A percentile compares a stretch with the other conserved stretches of the same genome.
These are phyloP conservation scores for Aureobasidium sp. DNA, from an alignment of 2,329 filamentous ascomycete genomes.

Conservation along the genomic window DNA sequence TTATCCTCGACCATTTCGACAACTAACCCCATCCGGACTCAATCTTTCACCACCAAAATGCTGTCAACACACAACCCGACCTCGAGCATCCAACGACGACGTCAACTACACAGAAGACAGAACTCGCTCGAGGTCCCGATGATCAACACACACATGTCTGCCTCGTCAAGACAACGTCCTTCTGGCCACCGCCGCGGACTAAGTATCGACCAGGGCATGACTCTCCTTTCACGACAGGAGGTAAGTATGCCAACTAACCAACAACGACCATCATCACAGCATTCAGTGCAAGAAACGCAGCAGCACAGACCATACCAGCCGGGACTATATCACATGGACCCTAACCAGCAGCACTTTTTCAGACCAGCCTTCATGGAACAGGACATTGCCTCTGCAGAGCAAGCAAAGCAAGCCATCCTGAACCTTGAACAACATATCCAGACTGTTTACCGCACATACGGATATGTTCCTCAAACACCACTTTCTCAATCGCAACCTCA, in stretches of 20 bases:
- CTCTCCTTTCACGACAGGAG: conserved; percentile 25
- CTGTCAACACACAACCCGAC: conserved; percentile 61
- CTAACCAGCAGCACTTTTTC: conserved; percentile 32
- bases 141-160: conserved; percentile 58
- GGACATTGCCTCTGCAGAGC: conserved; percentile 17
- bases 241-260: conserved; percentile 51
- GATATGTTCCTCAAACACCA: conserved; percentile 25
- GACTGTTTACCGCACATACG: conserved; percentile 36
- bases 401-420: conserved; percentile 26
- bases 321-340: conserved; percentile 47
- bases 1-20: conserved; percentile 29
- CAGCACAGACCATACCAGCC: conserved; percentile 77
- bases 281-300: conserved; percentile 84
- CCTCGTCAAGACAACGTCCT: conserved; percentile 39
- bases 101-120: conserved; percentile 76
- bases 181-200: conserved; percentile 70
- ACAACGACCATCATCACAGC: conserved; percentile 65
- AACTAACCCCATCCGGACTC: conserved; percentile 54
- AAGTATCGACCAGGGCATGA: conserved; percentile 66
- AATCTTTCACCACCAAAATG: conserved; percentile 52
- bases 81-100: conserved; percentile 65
- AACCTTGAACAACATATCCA: conserved; percentile 38
- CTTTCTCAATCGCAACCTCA: conserved; percentile 18
- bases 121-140: conserved; percentile 73
- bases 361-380: conserved; percentile 20